phyloP scores from a whole-genome alignment of 179 eudicot species.

The Nepenthes alata region DNA sequence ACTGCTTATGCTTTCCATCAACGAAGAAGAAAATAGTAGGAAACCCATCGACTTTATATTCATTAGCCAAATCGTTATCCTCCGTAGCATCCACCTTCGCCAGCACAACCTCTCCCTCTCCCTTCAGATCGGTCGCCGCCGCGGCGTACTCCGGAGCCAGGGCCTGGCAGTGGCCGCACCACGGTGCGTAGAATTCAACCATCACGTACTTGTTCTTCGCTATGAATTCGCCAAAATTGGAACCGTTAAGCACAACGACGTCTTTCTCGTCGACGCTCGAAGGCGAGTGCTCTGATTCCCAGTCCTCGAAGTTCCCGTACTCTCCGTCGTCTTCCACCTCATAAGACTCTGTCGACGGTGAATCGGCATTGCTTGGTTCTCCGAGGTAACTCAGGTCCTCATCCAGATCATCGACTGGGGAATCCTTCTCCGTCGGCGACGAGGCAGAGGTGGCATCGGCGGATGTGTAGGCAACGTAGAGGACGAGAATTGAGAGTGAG shows the following conservation, averaged over 20 bases:
- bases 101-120: conserved; percentile 24
- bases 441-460: background rate
- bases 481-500: conserved; percentile 11
- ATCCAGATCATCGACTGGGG: conserved; percentile 9
- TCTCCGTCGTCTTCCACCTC: conserved; percentile 13
- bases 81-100: conserved; percentile 68
- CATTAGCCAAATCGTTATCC: conserved; percentile 48
- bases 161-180: conserved; percentile 79
- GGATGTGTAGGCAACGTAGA: conserved; percentile 10
- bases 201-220: conserved; percentile 31
- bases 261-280: conserved; percentile 48
- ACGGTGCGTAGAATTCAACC: conserved; percentile 92
- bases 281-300: conserved; percentile 15
- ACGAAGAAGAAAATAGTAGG: conserved; percentile 46
- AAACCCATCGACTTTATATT: conserved; percentile 50
- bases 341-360: conserved; percentile 1
- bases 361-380: conserved; percentile 20
- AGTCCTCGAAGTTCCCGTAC: conserved; percentile 37
- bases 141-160: conserved; percentile 69
- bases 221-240: conserved; percentile 32
- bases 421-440: background rate
- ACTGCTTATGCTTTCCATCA: conserved; percentile 32
- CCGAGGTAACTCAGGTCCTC: conserved; percentile 39
- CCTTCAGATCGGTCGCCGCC: conserved; percentile 57
- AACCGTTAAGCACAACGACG: conserved; percentile 39